Conservation (phyloP, 2,329 filamentous ascomycete genomes). For the Phaeophleospora eucalypticola region DNA sequence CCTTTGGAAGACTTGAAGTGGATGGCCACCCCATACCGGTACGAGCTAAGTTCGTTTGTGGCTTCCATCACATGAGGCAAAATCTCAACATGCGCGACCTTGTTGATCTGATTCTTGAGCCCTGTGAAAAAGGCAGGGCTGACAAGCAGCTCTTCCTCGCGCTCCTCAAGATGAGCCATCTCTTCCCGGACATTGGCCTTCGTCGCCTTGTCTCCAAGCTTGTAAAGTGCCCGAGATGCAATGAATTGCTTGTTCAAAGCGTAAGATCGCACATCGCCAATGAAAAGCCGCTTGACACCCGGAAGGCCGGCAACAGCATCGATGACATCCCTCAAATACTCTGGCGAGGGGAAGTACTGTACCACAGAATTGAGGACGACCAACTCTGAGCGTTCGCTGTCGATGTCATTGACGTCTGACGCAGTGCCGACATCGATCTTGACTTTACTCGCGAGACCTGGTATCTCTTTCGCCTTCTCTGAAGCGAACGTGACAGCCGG, state of each 20-base stretch:
- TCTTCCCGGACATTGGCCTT: constrained; percentile 2
- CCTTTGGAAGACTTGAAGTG: constrained; percentile 3
- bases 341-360: constrained; percentile 13
- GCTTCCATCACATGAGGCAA: constrained; percentile 13
- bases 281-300: constrained; percentile 7
- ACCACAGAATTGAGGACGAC: constrained; percentile 15
- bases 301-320: constrained; percentile 1
- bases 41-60: constrained; percentile 14
- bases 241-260: constrained; percentile 10
- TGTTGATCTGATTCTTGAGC: constrained; percentile 1
- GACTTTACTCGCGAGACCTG: constrained; percentile 5
- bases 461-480: constrained; percentile 1
- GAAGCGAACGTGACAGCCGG: constrained; percentile 2
- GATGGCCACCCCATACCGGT: constrained; percentile 10
- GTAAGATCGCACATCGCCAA: constrained; percentile 14
- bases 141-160: constrained; percentile 11
- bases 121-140: constrained; percentile 11
- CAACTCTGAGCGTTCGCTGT: constrained; percentile 6
- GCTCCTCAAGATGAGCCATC: constrained; percentile 6
- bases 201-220: constrained; percentile 5
- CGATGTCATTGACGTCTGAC: constrained; percentile 4
- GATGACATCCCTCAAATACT: constrained; percentile 10
- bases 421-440: constrained; percentile 9
- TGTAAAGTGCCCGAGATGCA: constrained; percentile 5
- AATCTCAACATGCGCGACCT: constrained; percentile 14